Evolutionary conservation across 2,329 filamentous ascomycete species (phyloP).

Genomic region (Fusarium praegraminearum): DNA sequence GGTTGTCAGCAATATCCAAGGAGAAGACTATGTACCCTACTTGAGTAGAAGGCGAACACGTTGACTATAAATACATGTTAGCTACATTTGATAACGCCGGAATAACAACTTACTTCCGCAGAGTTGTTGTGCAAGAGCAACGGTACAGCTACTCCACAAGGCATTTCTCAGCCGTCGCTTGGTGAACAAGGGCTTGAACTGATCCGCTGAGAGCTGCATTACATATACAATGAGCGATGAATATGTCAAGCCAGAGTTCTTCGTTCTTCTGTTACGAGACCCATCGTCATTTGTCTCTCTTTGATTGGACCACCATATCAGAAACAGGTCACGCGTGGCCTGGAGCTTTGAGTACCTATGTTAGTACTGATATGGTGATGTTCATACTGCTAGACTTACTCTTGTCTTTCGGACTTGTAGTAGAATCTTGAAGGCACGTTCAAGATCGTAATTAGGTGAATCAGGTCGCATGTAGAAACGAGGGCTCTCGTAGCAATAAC

Average conservation of each 20-base stretch:
- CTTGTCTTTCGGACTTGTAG: constrained; percentile 50
- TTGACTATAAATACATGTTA: constrained; percentile 20
- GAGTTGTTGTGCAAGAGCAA: constrained; percentile 47
- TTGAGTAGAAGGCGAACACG: constrained; percentile 60
- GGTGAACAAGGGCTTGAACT: constrained; percentile 35
- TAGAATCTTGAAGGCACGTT: constrained; percentile 52
- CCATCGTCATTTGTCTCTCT: neutral
- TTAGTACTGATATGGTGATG: neutral
- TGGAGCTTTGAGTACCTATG: constrained; percentile 46
- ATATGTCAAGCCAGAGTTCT: constrained; percentile 29
- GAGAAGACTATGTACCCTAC: constrained; percentile 32
- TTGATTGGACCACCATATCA: constrained; percentile 46
- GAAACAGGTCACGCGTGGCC: constrained; percentile 54
- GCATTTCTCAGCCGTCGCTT: constrained; percentile 34
- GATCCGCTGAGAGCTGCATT: constrained; percentile 25
- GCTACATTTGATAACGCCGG: neutral
- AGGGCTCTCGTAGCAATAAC: constrained; percentile 57
- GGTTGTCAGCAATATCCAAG: neutral
- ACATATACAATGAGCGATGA: constrained; percentile 21
- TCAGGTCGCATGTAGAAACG: constrained; percentile 54
- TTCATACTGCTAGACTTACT: neutral
- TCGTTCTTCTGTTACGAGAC: too few relatives aligned
- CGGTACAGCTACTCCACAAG: constrained; percentile 45
- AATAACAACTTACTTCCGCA: constrained; percentile 39
- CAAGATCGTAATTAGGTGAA: constrained; percentile 51